These are phyloP conservation scores for Lentinula aciculospora DNA, from an alignment of 768 basidiomycete genomes.

Conservation along the genomic window DNA sequence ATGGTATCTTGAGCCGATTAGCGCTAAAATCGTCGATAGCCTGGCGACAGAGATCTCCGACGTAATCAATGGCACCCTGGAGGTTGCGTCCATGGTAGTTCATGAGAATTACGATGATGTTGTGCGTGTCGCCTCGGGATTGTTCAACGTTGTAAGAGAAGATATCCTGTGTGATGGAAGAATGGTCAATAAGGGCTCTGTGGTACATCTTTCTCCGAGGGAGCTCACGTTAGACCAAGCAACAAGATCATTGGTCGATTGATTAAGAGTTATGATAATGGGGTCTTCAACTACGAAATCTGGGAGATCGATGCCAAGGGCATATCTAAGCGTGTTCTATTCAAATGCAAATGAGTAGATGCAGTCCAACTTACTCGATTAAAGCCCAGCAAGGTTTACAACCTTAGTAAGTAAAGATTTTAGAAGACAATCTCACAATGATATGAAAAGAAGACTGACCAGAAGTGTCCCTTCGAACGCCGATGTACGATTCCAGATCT, in stretches of 20 bases:
- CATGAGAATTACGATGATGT: constrained; percentile 72
- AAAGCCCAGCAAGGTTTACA: constrained; percentile 76
- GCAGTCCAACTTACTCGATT: constrained; percentile 46
- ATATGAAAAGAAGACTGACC: constrained; percentile 26
- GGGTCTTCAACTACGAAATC: constrained; percentile 67
- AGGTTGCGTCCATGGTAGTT: constrained; percentile 48
- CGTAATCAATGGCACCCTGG: constrained; percentile 58
- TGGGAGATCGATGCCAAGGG: constrained; percentile 63
- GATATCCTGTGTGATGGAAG: constrained; percentile 45
- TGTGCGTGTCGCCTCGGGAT: constrained; percentile 61
- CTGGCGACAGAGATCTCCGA: constrained; percentile 55
- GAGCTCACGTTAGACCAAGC: constrained; percentile 75
- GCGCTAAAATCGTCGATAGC: constrained; percentile 48
- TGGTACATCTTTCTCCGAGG: not conserved
- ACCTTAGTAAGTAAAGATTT: constrained; percentile 15
- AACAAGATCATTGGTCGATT: constrained; percentile 71
- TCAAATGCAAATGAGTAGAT: not conserved
- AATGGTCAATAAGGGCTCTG: constrained; percentile 4
- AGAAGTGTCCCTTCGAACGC: constrained; percentile 68
- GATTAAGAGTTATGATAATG: constrained; percentile 51
- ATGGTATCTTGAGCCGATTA: constrained; percentile 44
- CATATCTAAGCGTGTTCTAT: constrained; percentile 41
- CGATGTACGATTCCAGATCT: constrained; percentile 70
- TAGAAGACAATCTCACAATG: not conserved
- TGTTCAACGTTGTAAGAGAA: constrained; percentile 77